A percentile compares a stretch with the other conserved stretches of the same genome.
Conservation (phyloP, 495 filamentous ascomycete species). For the Penicillium angulare region DNA sequence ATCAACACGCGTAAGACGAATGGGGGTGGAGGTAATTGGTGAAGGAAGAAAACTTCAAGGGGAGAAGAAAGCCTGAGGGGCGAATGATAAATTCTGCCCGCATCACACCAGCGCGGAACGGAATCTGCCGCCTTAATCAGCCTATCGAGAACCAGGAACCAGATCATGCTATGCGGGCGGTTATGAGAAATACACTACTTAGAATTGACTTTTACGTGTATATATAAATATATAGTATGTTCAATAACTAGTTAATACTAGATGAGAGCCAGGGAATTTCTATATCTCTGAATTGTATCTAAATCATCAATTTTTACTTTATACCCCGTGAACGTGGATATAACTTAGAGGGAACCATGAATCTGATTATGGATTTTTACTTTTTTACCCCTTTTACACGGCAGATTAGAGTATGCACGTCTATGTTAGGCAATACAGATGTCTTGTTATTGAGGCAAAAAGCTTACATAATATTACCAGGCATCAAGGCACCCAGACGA, state of each 20-base stretch:
- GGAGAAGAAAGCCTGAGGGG: conserved; percentile 5
- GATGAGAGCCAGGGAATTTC: neutral
- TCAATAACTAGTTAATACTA: neutral
- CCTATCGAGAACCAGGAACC: too few relatives aligned
- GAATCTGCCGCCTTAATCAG: conserved; percentile 24
- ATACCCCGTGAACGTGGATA: neutral
- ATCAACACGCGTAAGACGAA: conserved; percentile 8
- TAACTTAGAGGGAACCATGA: neutral
- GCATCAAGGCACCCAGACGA: conserved; percentile 6
- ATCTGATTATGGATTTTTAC: neutral
- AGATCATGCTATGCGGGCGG: neutral
- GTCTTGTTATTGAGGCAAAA: too few relatives aligned
- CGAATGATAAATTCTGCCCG: conserved; percentile 26
- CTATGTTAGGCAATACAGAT: neutral
- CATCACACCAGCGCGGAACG: conserved; percentile 46
- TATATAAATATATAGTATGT: neutral
- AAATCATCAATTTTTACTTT: neutral
- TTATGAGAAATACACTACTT: too few relatives aligned
- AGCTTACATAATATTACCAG: neutral
- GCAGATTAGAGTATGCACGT: too few relatives aligned
- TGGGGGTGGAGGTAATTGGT: conserved; percentile 7
- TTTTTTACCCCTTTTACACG: neutral
- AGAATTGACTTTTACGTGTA: too few relatives aligned
- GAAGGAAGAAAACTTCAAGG: conserved; percentile 3
- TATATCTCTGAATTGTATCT: too few relatives aligned